Evolutionary conservation across 805 yeast genomes (phyloP), one percentile per base, ranked within the genome.

Genomic region (Candida mattraensis): DNA sequence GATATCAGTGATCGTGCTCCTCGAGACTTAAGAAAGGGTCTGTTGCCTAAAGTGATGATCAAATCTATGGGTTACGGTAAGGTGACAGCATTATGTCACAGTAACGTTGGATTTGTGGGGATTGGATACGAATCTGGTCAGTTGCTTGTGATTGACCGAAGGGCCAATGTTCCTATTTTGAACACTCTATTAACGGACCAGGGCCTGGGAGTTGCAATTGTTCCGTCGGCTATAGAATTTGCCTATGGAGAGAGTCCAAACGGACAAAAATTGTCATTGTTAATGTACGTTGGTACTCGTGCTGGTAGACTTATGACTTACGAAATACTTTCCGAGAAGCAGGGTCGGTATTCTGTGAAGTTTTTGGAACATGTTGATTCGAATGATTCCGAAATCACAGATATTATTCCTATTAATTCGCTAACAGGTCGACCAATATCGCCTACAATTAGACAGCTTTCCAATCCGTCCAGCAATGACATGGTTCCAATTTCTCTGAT

Each of bases 91-190:
- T 42, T 89, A 31, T 69, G 73, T 36, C 74, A 84, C 57, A 80
- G 89, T 42, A 74, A 82, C 44, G 69, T 87, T 31, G 96, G 96
- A 0, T 89, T 93, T 63, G 85, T 83, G 7, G 93, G 84, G 0
- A 66, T 86, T 26, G 95, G 85, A 1, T 87, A 83, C 56, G 72
- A 72, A 29, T 72, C 80, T 10, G 97, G 98, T n/a, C 70, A 77
- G 22, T 43, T 91, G 12, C 61, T 82, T 2, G 78, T 91, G 0
- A 64, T 89, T 40, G 97, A 91, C 61, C 68, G 85, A 37, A 70
- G 96, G 40, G 85, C 85, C 2, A 78, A 76, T 19, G 70, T 70
- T 0, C 60, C 74, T 11, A 75, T 76, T n/a, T 64, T 62, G 45
- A 68, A 67, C 38, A 58, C 61, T 11, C 36, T 44, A 4, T 37